These are phyloP conservation scores for Oryza australiensis DNA, from an alignment of 176 grass and related monocot genomes.

Conservation along the genomic window DNA sequence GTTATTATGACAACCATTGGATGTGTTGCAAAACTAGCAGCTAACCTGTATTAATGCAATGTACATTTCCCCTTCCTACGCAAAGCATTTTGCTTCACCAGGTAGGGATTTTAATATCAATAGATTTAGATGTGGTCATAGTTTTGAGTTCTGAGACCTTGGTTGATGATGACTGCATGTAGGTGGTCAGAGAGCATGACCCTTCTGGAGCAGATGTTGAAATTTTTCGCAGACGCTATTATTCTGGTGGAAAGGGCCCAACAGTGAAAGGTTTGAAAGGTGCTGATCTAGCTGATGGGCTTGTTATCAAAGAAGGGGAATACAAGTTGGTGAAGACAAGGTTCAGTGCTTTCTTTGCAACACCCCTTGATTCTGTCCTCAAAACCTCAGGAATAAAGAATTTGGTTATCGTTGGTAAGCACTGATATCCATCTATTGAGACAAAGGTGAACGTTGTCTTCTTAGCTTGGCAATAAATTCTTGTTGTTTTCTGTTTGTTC, in stretches of 20 bases:
- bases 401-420: conserved; percentile 79
- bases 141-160: neutral
- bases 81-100: neutral
- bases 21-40: neutral
- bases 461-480: neutral
- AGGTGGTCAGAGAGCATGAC: conserved; percentile 97
- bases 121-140: neutral
- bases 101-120: neutral
- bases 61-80: neutral
- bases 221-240: conserved; percentile 70
- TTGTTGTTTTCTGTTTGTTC: neutral
- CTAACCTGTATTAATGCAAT: neutral
- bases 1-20: neutral
- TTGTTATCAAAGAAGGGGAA: conserved; percentile 76
- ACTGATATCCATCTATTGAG: conserved; percentile 3
- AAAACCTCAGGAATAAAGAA: conserved; percentile 70
- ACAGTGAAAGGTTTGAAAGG: conserved; percentile 75
- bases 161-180: conserved; percentile 23
- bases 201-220: conserved; percentile 82
- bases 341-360: conserved; percentile 90
- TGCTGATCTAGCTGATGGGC: conserved; percentile 70
- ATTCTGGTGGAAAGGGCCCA: conserved; percentile 73
- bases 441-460: neutral
- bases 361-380: conserved; percentile 77
- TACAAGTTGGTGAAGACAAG: conserved; percentile 97